Evolutionary conservation across 2,329 filamentous ascomycete species (phyloP).

Genomic region (Penicillium sp.): DNA sequence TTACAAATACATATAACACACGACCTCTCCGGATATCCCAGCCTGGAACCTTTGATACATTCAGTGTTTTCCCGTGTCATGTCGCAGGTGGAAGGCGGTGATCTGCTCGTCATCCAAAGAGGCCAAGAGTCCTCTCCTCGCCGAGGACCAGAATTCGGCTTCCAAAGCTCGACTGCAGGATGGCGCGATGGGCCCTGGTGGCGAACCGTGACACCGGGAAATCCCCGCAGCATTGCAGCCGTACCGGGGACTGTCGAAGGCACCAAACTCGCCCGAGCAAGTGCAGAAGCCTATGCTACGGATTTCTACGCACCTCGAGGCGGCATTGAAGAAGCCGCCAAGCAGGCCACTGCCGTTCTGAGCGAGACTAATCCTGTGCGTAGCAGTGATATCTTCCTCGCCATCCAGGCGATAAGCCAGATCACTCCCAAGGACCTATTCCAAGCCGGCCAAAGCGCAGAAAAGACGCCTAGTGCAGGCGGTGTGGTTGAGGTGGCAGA

Average conservation of each 20-base stretch:
- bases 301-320: constrained; percentile 79
- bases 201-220: constrained; percentile 57
- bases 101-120: constrained; percentile 88
- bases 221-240: constrained; percentile 70
- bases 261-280: constrained; percentile 84
- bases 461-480: constrained; percentile 25
- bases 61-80: constrained; percentile 91
- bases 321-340: constrained; percentile 74
- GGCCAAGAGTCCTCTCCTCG: constrained; percentile 77
- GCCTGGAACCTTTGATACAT: constrained; percentile 88
- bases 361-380: constrained; percentile 85
- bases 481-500: constrained; percentile 33
- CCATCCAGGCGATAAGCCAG: constrained; percentile 81
- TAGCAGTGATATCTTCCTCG: constrained; percentile 89
- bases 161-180: constrained; percentile 42
- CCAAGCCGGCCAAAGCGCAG: constrained; percentile 48
- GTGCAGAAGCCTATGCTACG: constrained; percentile 78
- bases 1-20: constrained; percentile 97
- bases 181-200: constrained; percentile 98
- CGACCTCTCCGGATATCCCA: constrained; percentile 90
- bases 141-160: constrained; percentile 49
- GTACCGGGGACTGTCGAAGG: constrained; percentile 80
- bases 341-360: constrained; percentile 71
- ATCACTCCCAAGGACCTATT: constrained; percentile 66
- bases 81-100: constrained; percentile 97